These are phyloP conservation scores for Colletotrichum graminicola DNA, from an alignment of 2,329 filamentous ascomycete genomes.

Conservation along the genomic window DNA sequence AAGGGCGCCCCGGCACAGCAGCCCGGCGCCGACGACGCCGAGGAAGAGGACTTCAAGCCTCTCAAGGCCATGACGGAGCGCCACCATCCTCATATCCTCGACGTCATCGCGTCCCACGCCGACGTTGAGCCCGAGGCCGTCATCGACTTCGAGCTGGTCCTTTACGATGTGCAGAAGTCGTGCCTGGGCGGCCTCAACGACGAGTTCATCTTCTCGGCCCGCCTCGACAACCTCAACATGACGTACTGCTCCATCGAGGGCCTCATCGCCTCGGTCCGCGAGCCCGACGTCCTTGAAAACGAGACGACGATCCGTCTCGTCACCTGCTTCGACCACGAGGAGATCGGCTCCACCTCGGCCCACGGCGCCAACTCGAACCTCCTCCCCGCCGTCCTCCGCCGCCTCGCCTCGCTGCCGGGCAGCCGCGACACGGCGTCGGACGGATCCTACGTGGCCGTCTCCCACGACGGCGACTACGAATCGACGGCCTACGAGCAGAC, in stretches of 20 bases:
- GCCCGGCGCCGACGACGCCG: constrained; percentile 52
- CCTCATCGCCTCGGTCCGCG: constrained; percentile 81
- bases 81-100: constrained; percentile 89
- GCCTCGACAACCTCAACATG: constrained; percentile 96
- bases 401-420: constrained; percentile 83
- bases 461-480: constrained; percentile 68
- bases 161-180: constrained; percentile 95
- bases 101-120: constrained; percentile 85
- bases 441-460: constrained; percentile 72
- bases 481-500: constrained; percentile 94
- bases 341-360: constrained; percentile 92
- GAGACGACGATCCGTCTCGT: constrained; percentile 90
- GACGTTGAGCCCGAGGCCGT: constrained; percentile 78
- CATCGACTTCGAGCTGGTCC: constrained; percentile 94
- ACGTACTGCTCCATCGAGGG: constrained; percentile 92
- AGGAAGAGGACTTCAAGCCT: constrained; percentile 75
- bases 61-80: constrained; percentile 82
- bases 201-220: constrained; percentile 96
- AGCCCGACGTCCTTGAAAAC: constrained; percentile 74
- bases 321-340: constrained; percentile 96
- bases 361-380: constrained; percentile 96
- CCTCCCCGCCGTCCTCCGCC: constrained; percentile 86
- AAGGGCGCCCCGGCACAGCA: constrained; percentile 60
- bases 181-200: constrained; percentile 90
- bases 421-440: constrained; percentile 67